These are phyloP conservation scores for Galerina sulciceps DNA, from an alignment of 768 basidiomycete genomes.

Conservation along the genomic window DNA sequence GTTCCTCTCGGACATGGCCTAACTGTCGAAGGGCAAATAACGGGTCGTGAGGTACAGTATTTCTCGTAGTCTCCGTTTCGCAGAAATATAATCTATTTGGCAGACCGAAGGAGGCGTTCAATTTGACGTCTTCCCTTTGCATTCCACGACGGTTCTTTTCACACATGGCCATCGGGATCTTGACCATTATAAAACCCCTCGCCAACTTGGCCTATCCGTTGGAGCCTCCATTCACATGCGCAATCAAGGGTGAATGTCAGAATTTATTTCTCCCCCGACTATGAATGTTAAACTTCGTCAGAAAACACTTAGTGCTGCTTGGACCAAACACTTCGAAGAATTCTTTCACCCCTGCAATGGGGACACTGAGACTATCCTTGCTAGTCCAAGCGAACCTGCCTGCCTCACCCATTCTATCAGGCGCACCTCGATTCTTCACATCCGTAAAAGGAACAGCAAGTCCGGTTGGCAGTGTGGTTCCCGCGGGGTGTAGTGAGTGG, in stretches of 20 bases:
- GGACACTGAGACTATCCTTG: no score
- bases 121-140: conserved; percentile 1
- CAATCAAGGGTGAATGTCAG: no score
- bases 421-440: no score
- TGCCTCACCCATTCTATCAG: no score
- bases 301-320: not conserved
- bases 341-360: no score
- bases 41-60: conserved; percentile 21
- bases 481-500: no score
- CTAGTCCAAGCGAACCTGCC: no score
- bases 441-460: no score
- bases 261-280: no score
- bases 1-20: conserved; percentile 25
- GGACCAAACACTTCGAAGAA: no score
- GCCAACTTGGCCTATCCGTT: conserved; percentile 3
- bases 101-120: conserved; percentile 11
- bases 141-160: not conserved
- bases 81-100: not conserved
- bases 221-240: not conserved
- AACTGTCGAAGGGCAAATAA: conserved; percentile 27
- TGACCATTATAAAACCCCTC: conserved; percentile 13
- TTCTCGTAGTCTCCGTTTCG: not conserved
- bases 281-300: no score
- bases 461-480: no score
- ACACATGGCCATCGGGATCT: not conserved